Percentiles rank a stretch among this genome's conserved stretches.
Conservation (phyloP, 176 grass and related monocot species). For the Oryza meridionalis region DNA sequence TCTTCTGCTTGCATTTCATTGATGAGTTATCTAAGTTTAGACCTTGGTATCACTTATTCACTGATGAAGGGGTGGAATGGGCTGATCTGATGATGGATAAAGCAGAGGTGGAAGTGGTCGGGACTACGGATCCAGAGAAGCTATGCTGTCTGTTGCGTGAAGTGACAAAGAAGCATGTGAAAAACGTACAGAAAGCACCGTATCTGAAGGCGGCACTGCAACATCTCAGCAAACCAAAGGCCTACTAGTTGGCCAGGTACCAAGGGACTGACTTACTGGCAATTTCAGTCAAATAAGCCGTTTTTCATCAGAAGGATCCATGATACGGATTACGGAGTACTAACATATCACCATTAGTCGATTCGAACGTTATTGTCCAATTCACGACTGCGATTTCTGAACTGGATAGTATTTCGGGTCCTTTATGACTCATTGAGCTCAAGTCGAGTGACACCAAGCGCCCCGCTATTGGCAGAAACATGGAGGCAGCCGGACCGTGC, state of each 20-base stretch:
- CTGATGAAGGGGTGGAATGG: slow-evolving; percentile 37
- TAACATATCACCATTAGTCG: neutral
- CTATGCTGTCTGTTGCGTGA: neutral
- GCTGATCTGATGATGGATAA: slow-evolving; percentile 26
- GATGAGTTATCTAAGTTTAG: neutral
- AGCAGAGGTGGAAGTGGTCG: slow-evolving; percentile 34
- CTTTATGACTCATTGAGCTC: neutral
- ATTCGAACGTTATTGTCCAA: neutral
- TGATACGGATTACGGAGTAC: neutral
- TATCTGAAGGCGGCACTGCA: neutral
- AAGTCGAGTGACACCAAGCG: neutral
- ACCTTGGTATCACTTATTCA: neutral
- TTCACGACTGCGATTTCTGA: neutral
- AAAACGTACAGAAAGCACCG: neutral
- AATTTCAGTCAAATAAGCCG: neutral
- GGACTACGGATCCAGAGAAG: slow-evolving; percentile 6
- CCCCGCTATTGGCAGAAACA: slow-evolving; percentile 20
- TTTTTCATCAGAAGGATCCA: neutral
- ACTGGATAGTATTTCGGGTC: slow-evolving; percentile 4
- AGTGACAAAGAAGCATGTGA: slow-evolving; percentile 35
- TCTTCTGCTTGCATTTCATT: neutral
- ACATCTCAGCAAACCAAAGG: neutral
- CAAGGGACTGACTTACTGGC: neutral
- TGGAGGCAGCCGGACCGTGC: neutral
- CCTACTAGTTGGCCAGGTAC: neutral